phyloP scores from a whole-genome alignment of 495 filamentous ascomycete genomes.

The Aspergillus egyptiacus region DNA sequence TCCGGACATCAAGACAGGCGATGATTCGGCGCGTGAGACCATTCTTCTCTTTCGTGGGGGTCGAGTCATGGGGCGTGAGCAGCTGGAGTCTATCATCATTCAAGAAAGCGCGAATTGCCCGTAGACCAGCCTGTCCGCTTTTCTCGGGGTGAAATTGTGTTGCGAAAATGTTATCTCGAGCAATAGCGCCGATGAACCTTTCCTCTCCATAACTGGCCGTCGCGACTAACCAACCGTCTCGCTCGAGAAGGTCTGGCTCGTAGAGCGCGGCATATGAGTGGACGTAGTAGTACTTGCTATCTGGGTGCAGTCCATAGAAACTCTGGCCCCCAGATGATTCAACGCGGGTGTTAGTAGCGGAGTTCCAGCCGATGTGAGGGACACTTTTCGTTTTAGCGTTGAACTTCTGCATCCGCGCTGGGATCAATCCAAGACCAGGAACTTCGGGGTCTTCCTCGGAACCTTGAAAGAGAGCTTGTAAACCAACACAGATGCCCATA shows the following conservation, averaged over 20 bases:
- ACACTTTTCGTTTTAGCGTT: constrained; percentile 74
- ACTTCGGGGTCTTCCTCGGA: constrained; percentile 70
- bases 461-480: constrained; percentile 82
- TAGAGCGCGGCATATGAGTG: constrained; percentile 89
- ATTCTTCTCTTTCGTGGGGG: constrained; percentile 34
- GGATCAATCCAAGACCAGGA: constrained; percentile 68
- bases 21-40: constrained; percentile 87
- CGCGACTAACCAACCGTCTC: constrained; percentile 80
- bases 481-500: constrained; percentile 94
- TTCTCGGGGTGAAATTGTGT: constrained; percentile 99
- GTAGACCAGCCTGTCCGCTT: constrained; percentile 80
- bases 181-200: constrained; percentile 86
- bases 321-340: constrained; percentile 41
- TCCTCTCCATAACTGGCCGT: constrained; percentile 83
- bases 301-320: constrained; percentile 69
- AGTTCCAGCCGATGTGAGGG: constrained; percentile 98
- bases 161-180: constrained; percentile 75
- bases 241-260: constrained; percentile 60
- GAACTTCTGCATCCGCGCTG: constrained; percentile 67
- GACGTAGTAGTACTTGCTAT: constrained; percentile 97
- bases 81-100: constrained; percentile 51
- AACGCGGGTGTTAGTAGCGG: constrained; percentile 53
- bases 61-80: constrained; percentile 27
- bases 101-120: constrained; percentile 79
- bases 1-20: constrained; percentile 90